Evolutionary conservation across 2,329 filamentous ascomycete species (phyloP), one percentile per base, ranked within the genome.

Genomic region (Aspergillus glaucus): DNA sequence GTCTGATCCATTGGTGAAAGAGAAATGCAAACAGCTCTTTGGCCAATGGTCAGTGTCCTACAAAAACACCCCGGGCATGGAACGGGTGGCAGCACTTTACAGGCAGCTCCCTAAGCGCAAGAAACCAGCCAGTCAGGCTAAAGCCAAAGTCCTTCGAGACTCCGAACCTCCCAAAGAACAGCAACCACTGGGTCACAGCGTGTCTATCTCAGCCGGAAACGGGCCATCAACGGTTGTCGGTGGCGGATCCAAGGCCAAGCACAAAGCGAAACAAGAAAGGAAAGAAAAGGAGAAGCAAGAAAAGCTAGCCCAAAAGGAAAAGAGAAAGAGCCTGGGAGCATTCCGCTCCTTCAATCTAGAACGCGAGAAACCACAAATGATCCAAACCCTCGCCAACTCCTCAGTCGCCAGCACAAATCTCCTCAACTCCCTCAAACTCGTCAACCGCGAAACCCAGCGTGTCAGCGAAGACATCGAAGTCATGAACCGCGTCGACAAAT

Each of bases 321-420:
- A 77, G 52, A 75, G 74, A 47, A 65, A 63, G 50, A 80, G 81
- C 26, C 26, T 30, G 10, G 26, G 26, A 10, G 3, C 26, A 64
- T 30, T 55, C 22, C 68, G 74, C 39, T 75, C 81, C 0, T 96
- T 97, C 75, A 88, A 87, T 63, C 76, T 97, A 0, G 88, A 94
- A 58, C 85, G 82, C 36, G 93, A 97, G 67, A 92, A 92, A 67
- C 87, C 87, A 0, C 79, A 86, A 51, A 90, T 98, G 75, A 85
- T 95, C 56, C 82, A 85, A 53, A 82, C 85, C n/a, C 90, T 98
- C 54, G 93, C 92, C 3, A 88, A 92, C 43, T 83, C 91, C 0
- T 91, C 88, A 1, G 87, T 97, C 36, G 88, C 90, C 3, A 85
- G 89, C n/a, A 96, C 88, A 0, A 95, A 95, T 64, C 76, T 98